Conservation (phyloP, 208 protist genomes). For the Leishmania tropica region DNA sequence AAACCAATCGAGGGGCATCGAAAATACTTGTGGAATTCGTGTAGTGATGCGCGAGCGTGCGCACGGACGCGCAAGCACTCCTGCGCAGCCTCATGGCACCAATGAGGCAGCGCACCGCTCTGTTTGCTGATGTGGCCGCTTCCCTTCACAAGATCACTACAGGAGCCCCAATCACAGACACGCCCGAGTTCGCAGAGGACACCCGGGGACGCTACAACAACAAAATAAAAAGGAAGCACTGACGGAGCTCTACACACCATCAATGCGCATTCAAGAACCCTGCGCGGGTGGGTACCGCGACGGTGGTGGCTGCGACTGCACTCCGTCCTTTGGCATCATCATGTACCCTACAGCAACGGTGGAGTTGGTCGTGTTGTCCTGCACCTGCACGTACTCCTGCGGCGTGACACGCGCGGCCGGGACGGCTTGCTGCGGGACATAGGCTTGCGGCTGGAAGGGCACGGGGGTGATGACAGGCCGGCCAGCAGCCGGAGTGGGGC, state of each 20-base stretch:
- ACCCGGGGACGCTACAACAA: neutral
- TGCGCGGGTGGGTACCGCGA: slow-evolving; percentile 12
- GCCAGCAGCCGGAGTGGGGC: slow-evolving; percentile 14
- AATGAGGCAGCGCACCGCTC: neutral
- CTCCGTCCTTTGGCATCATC: slow-evolving; percentile 59
- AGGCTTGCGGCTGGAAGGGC: slow-evolving; percentile 74
- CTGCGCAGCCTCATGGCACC: neutral
- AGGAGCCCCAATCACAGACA: neutral
- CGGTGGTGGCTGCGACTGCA: slow-evolving; percentile 13
- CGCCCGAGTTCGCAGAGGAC: neutral
- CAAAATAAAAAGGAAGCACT: neutral
- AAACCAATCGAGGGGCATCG: neutral
- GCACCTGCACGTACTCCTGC: slow-evolving; percentile 84
- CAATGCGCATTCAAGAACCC: neutral
- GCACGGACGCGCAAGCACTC: neutral
- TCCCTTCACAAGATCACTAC: slow-evolving; percentile 2
- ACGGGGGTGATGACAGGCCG: slow-evolving; percentile 54
- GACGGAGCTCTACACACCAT: neutral
- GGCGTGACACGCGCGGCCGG: slow-evolving; percentile 39
- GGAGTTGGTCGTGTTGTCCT: slow-evolving; percentile 61
- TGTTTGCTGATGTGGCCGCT: neutral
- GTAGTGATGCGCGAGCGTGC: neutral
- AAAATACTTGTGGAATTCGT: neutral
- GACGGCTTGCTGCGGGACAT: slow-evolving; percentile 40
- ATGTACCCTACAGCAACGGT: slow-evolving; percentile 69